phyloP scores from a whole-genome alignment of 2,329 filamentous ascomycete genomes.

The Aspergillus sp. region DNA sequence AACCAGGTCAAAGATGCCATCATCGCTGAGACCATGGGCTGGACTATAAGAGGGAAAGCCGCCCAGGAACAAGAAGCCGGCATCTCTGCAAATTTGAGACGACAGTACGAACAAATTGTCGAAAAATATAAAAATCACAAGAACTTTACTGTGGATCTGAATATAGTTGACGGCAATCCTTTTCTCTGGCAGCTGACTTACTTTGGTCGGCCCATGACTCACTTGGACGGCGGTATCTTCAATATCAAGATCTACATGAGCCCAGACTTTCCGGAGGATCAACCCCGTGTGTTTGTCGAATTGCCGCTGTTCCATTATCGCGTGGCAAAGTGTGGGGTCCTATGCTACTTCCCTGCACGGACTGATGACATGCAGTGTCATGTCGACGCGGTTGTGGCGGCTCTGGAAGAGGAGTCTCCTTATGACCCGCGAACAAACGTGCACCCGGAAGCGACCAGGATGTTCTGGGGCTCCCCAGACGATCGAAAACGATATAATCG shows the following conservation, averaged over 20 bases:
- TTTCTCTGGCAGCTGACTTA: conserved; percentile 86
- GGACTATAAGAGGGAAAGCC: conserved; percentile 62
- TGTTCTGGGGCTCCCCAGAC: conserved; percentile 76
- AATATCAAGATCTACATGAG: conserved; percentile 73
- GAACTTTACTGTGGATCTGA: conserved; percentile 65
- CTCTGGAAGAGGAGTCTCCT: conserved; percentile 82
- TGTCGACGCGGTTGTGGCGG: conserved; percentile 72
- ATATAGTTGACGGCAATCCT: conserved; percentile 72
- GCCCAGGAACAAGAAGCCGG: conserved; percentile 61
- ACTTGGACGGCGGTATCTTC: conserved; percentile 87
- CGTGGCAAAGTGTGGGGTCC: conserved; percentile 69
- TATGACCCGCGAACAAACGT: conserved; percentile 88
- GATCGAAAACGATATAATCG: conserved; percentile 82
- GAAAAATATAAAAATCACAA: conserved; percentile 66
- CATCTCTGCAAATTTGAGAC: conserved; percentile 72
- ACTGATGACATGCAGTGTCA: conserved; percentile 74
- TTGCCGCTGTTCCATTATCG: conserved; percentile 83
- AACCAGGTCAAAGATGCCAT: conserved; percentile 62
- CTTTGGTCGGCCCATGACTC: conserved; percentile 86
- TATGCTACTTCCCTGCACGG: conserved; percentile 71
- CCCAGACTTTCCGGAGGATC: conserved; percentile 77
- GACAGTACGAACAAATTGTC: conserved; percentile 77
- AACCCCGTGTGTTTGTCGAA: conserved; percentile 75
- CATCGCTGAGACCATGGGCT: conserved; percentile 62
- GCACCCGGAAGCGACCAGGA: conserved; percentile 73